Conservation (phyloP, 352 stramenopile species). For the Phytophthora pini region DNA sequence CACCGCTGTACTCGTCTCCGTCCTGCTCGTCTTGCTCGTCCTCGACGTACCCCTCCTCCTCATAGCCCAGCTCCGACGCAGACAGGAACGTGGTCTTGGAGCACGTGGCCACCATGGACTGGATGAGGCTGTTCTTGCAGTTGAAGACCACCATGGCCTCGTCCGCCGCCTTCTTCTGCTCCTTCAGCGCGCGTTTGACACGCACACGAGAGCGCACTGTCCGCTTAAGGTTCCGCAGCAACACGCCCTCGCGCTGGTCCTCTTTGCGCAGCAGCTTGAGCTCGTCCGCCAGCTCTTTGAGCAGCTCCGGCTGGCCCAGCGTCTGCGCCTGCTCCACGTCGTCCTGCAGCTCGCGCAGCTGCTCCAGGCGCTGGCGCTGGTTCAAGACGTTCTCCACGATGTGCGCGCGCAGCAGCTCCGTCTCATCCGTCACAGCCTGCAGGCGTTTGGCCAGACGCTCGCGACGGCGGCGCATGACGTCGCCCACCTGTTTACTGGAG, state of each 20-base stretch:
- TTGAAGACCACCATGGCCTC: slow-evolving; percentile 54
- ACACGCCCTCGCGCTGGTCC: slow-evolving; percentile 47
- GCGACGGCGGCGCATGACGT: slow-evolving; percentile 61
- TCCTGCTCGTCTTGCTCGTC: slow-evolving; percentile 30
- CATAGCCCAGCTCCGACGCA: slow-evolving; percentile 15
- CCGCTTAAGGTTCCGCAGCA: slow-evolving; percentile 57
- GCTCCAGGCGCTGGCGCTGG: slow-evolving; percentile 50
- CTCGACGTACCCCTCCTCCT: slow-evolving; percentile 43
- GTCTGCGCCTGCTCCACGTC: slow-evolving; percentile 61
- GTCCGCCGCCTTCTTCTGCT: slow-evolving; percentile 46
- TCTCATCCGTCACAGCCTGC: slow-evolving; percentile 52
- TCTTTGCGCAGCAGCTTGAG: slow-evolving; percentile 57
- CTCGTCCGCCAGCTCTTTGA: slow-evolving; percentile 57
- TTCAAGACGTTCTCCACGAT: slow-evolving; percentile 59
- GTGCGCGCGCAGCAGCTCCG: slow-evolving; percentile 56
- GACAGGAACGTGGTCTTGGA: slow-evolving; percentile 41
- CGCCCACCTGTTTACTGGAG: slow-evolving; percentile 65
- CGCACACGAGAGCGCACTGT: slow-evolving; percentile 44
- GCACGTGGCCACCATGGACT: slow-evolving; percentile 58
- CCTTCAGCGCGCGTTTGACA: slow-evolving; percentile 41
- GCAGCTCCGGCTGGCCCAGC: slow-evolving; percentile 56
- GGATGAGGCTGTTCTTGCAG: slow-evolving; percentile 68
- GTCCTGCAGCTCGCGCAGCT: slow-evolving; percentile 59
- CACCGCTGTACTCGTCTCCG: slow-evolving; percentile 43
- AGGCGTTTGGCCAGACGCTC: slow-evolving; percentile 55